Evolutionary conservation across 805 yeast species (phyloP).

Genomic region (Schwanniomyces pseudopolymorphus): DNA sequence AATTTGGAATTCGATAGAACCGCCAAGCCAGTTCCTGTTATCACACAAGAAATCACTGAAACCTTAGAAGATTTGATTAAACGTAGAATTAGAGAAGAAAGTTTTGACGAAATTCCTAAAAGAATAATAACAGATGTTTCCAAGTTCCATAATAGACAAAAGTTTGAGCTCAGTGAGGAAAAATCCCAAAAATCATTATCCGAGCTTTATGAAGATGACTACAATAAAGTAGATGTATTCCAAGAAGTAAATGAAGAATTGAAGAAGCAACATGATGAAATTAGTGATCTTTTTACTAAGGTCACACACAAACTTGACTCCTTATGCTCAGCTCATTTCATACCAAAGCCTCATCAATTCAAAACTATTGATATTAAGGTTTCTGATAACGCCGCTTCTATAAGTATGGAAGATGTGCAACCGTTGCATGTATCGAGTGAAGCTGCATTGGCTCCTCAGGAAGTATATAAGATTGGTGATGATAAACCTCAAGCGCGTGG

Average conservation of each 20-base stretch:
- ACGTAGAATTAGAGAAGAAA: slow-evolving; percentile 69
- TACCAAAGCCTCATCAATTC: slow-evolving; percentile 81
- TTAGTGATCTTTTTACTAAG: slow-evolving; percentile 59
- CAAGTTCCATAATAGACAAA: slow-evolving; percentile 46
- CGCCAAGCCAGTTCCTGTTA: slow-evolving; percentile 93
- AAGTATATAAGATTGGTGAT: slow-evolving; percentile 64
- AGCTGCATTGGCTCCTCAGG: slow-evolving; percentile 90
- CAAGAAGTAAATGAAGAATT: slow-evolving; percentile 62
- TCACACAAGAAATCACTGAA: slow-evolving; percentile 85
- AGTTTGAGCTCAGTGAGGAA: slow-evolving; percentile 73
- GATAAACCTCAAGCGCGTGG: slow-evolving; percentile 30
- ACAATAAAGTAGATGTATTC: slow-evolving; percentile 41
- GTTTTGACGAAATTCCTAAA: slow-evolving; percentile 83
- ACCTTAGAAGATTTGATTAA: slow-evolving; percentile 85
- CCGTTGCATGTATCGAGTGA: slow-evolving; percentile 79
- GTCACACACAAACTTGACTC: slow-evolving; percentile 79
- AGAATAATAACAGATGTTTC: slow-evolving; percentile 67
- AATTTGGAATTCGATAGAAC: slow-evolving; percentile 88
- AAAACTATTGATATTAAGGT: slow-evolving; percentile 79
- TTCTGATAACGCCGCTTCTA: slow-evolving; percentile 60
- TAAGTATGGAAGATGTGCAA: slow-evolving; percentile 94
- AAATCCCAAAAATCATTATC: slow-evolving; percentile 89
- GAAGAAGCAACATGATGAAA: slow-evolving; percentile 74
- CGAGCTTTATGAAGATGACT: slow-evolving; percentile 87
- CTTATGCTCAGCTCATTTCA: slow-evolving; percentile 88